phyloP scores from a whole-genome alignment of 164 flowering plant genomes.

The Magnolia kwangsiensis region DNA sequence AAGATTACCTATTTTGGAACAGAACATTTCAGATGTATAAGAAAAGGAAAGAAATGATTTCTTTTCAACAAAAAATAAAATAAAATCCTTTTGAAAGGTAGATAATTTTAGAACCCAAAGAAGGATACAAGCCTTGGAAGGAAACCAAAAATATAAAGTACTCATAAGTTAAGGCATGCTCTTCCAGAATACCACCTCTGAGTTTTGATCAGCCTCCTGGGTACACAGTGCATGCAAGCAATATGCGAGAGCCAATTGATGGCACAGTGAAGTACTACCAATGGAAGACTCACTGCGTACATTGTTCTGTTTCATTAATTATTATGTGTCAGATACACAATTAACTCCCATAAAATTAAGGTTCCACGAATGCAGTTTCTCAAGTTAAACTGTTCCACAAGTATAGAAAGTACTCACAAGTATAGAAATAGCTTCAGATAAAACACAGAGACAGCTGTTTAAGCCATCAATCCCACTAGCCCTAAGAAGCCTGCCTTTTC shows the following conservation, averaged over 20 bases:
- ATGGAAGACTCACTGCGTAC: conserved; percentile 10
- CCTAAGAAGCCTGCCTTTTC: conserved; percentile 49
- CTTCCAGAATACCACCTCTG: conserved; percentile 42
- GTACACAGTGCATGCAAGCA: conserved; percentile 64
- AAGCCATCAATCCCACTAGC: conserved; percentile 42
- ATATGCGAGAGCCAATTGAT: conserved; percentile 64
- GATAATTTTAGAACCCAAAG: neutral
- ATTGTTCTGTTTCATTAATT: conserved; percentile 33
- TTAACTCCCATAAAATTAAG: conserved; percentile 5
- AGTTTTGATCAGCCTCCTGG: conserved; percentile 62
- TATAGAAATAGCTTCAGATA: conserved; percentile 64
- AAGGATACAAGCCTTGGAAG: neutral
- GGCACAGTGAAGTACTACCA: conserved; percentile 19
- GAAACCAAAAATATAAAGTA: no score
- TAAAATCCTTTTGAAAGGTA: neutral
- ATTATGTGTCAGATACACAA: conserved; percentile 12
- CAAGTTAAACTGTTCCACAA: conserved; percentile 3
- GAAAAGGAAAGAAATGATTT: neutral
- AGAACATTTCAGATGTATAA: conserved; percentile 1
- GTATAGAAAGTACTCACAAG: conserved; percentile 43
- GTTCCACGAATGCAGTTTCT: neutral
- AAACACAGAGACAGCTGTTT: conserved; percentile 49
- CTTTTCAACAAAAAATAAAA: no score
- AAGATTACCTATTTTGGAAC: conserved; percentile 44
- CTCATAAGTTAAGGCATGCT: neutral